Conservation (phyloP, 345 rosid genomes). For the Syzygium jambos region DNA sequence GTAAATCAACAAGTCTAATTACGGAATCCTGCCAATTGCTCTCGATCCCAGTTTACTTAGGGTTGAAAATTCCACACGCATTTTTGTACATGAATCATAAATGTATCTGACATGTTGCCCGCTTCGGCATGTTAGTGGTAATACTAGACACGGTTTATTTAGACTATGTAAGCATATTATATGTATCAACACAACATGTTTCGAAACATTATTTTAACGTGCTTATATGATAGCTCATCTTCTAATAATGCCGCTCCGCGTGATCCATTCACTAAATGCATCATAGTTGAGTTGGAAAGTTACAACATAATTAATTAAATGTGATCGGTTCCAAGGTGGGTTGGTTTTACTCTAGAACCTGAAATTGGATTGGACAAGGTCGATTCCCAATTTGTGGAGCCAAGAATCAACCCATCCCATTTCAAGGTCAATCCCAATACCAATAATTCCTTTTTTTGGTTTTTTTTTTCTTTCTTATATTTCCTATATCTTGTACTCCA, state of each 20-base stretch:
- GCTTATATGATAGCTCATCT: not conserved
- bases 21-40: not conserved
- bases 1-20: not conserved
- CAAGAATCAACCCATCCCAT: not conserved
- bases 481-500: not conserved
- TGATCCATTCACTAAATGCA: not conserved
- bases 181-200: not conserved
- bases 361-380: fast-evolving
- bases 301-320: too few relatives aligned
- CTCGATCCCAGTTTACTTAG: not conserved
- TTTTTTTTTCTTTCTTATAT: too few relatives aligned
- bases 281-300: not conserved
- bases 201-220: not conserved
- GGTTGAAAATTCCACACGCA: not conserved
- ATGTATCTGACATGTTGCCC: not conserved
- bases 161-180: not conserved
- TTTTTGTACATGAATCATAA: not conserved
- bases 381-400: not conserved
- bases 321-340: not conserved
- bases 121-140: not conserved
- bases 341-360: too few relatives aligned
- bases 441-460: not conserved
- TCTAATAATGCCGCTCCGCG: too few relatives aligned
- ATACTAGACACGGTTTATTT: not conserved
- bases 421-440: too few relatives aligned